Evolutionary conservation across 345 rosid species (phyloP).

Genomic region (Garcia nutans): DNA sequence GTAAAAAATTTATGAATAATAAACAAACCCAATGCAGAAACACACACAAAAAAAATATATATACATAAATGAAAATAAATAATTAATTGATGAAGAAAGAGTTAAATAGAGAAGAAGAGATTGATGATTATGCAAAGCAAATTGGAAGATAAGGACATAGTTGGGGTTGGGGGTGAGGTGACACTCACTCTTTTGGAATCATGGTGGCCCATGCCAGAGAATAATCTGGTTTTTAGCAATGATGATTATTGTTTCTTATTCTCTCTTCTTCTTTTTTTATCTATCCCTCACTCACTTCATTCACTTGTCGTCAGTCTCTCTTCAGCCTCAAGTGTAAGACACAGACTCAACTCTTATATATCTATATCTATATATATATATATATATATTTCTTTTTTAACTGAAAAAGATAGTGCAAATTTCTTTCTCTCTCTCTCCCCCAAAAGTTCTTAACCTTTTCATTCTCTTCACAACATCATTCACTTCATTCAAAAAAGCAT

Average conservation of each 20-base stretch:
- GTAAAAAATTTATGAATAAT: no score
- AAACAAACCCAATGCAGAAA: no score
- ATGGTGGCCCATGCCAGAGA: constrained; percentile 71
- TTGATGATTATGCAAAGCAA: constrained; percentile 37
- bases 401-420: constrained; percentile 6
- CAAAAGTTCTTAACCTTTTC: constrained; percentile 14
- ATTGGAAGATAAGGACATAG: constrained; percentile 43
- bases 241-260: constrained; percentile 29
- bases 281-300: constrained; percentile 12
- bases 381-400: no score
- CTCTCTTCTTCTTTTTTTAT: constrained; percentile 9
- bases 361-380: neutral
- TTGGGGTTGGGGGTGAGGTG: constrained; percentile 29
- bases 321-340: constrained; percentile 17
- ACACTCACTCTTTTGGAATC: constrained; percentile 54
- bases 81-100: constrained; percentile 16
- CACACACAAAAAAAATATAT: no score
- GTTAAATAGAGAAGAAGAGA: constrained; percentile 19
- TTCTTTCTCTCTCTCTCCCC: neutral
- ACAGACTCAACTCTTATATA: neutral
- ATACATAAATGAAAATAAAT: no score
- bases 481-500: neutral
- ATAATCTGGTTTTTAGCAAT: constrained; percentile 61
- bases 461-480: neutral
- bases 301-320: neutral